Evolutionary conservation across 2,329 filamentous ascomycete genomes (phyloP).

Genomic region (Fusarium sterilihyphosum): DNA sequence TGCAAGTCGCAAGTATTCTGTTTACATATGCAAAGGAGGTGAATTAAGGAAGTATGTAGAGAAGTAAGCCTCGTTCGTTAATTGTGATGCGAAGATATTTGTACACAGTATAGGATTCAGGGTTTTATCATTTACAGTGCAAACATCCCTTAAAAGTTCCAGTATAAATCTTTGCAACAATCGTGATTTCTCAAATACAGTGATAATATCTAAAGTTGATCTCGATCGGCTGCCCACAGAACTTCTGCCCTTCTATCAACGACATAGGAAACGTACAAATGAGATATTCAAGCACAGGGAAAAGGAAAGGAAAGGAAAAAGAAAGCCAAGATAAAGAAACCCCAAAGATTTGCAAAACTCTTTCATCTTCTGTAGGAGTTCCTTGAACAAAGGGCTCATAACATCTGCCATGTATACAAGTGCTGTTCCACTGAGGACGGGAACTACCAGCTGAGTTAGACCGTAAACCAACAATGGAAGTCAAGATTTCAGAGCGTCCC

Average conservation of each 20-base stretch:
- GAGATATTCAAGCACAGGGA: neutral
- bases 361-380: neutral
- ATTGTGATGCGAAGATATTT: neutral
- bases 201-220: neutral
- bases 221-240: neutral
- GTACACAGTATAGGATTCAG: neutral
- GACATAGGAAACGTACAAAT: neutral
- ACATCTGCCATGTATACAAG: neutral
- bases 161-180: neutral
- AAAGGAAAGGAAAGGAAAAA: neutral
- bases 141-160: rapidly evolving
- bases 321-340: neutral
- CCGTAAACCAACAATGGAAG: neutral
- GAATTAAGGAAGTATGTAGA: rapidly evolving
- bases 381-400: neutral
- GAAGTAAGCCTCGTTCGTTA: rapidly evolving
- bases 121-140: too few species aligned
- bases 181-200: neutral
- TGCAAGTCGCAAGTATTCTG: neutral
- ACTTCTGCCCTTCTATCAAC: neutral
- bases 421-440: neutral
- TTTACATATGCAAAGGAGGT: neutral
- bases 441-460: neutral
- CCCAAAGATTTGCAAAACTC: neutral
- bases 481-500: neutral